Conservation (phyloP, 345 rosid species). For the Pugionium dolabratum region DNA sequence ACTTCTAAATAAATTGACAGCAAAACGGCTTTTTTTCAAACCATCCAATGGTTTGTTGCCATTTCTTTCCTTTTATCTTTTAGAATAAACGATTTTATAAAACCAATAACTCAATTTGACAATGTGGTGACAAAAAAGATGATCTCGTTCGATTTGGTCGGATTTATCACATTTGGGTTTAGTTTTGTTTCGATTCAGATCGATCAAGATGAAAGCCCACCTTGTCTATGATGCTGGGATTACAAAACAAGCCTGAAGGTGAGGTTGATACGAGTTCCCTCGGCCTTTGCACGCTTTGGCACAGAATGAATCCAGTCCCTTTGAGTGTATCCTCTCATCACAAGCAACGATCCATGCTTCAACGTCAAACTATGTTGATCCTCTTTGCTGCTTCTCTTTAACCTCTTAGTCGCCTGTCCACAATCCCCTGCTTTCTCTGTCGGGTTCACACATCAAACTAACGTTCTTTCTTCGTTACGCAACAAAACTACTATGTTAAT, state of each 20-base stretch:
- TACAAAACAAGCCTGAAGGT: slow-evolving; percentile 65
- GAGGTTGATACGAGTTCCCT: slow-evolving; percentile 68
- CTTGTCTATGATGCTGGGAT: slow-evolving; percentile 1
- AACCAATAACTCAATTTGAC: no score
- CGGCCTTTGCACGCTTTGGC: slow-evolving; percentile 74
- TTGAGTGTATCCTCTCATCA: slow-evolving; percentile 86
- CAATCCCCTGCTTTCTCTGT: slow-evolving; percentile 44
- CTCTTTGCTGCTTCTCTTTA: slow-evolving; percentile 41
- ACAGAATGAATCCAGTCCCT: slow-evolving; percentile 91
- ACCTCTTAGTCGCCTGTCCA: slow-evolving; percentile 58
- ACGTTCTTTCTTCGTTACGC: neutral
- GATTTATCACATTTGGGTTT: no score
- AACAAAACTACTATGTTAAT: neutral
- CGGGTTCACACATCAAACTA: slow-evolving; percentile 13
- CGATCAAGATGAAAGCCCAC: neutral
- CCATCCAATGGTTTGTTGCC: no score
- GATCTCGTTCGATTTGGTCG: no score
- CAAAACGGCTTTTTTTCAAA: no score
- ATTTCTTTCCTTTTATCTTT: no score
- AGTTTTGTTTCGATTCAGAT: no score
- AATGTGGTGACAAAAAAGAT: no score
- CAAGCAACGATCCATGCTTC: slow-evolving; percentile 81
- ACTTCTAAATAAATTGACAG: neutral
- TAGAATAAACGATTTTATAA: no score
- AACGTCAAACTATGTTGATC: slow-evolving; percentile 58